These are phyloP conservation scores for Myriosclerotinia curreyana DNA, from an alignment of 2,329 filamentous ascomycete genomes.

Conservation along the genomic window DNA sequence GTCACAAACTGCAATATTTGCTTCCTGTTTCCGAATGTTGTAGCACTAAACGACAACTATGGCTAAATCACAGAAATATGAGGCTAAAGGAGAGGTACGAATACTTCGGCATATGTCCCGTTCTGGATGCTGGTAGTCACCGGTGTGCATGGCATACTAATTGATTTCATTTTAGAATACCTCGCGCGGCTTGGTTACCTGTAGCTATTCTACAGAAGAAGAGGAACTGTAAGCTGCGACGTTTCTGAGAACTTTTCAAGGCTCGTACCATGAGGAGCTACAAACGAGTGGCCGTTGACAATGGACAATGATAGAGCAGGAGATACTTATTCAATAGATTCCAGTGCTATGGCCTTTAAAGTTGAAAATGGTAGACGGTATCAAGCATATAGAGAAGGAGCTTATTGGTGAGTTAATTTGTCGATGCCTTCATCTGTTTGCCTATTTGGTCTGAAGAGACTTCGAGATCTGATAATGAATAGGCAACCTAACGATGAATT, in stretches of 20 bases:
- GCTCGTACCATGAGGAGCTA: not conserved
- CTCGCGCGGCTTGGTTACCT: not conserved
- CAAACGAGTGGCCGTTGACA: not conserved
- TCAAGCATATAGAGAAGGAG: constrained; percentile 47
- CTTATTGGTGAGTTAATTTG: constrained; percentile 33
- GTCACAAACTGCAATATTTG: too few relatives aligned
- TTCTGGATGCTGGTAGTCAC: not conserved
- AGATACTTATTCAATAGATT: constrained; percentile 40
- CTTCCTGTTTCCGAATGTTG: not conserved
- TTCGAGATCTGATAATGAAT: not conserved
- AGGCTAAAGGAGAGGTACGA: constrained; percentile 2
- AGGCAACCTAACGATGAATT: constrained; percentile 38
- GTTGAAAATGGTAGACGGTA: constrained; percentile 50
- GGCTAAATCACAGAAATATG: constrained; percentile 1
- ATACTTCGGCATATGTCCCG: not conserved
- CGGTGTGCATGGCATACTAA: not conserved
- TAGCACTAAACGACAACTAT: not conserved
- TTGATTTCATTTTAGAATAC: not conserved
- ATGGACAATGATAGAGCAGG: constrained; percentile 13
- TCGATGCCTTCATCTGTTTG: not conserved
- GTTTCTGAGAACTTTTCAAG: not conserved
- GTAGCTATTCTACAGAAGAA: constrained; percentile 14
- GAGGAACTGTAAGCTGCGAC: constrained; percentile 11
- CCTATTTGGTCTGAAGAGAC: not conserved
- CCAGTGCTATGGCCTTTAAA: constrained; percentile 34